Evolutionary conservation across 305 asterid genomes (phyloP).

Genomic region (Rubia tinctorum): DNA sequence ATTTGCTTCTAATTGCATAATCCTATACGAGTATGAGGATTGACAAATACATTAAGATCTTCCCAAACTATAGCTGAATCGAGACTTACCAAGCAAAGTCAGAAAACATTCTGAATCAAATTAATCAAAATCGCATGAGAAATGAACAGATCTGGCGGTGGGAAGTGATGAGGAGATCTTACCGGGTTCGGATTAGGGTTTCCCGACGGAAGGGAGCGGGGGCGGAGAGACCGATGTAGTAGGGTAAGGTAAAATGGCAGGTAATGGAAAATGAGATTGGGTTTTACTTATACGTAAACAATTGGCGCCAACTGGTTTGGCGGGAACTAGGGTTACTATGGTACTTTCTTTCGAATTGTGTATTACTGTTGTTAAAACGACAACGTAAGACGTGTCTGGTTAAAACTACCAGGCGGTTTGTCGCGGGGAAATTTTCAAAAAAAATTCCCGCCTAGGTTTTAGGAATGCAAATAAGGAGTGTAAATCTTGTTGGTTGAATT

Average conservation of each 20-base stretch:
- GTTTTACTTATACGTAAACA: neutral
- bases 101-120: neutral
- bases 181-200: conserved; percentile 10
- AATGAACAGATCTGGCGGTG: neutral
- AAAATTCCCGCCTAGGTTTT: neutral
- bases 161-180: neutral
- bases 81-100: neutral
- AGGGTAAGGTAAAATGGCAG: neutral
- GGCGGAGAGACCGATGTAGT: neutral
- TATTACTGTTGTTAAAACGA: neutral
- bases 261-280: conserved; percentile 13
- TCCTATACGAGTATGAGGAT: neutral
- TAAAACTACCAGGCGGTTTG: neutral
- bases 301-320: conserved; percentile 48
- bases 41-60: too few species aligned
- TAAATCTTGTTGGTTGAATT: neutral
- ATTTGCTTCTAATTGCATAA: neutral
- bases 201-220: conserved; percentile 1
- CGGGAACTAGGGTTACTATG: conserved; percentile 45
- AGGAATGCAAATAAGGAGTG: too few species aligned
- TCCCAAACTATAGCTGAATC: neutral
- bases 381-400: neutral
- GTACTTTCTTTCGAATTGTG: neutral
- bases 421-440: neutral
- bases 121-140: neutral